phyloP scores from a whole-genome alignment of 352 stramenopile genomes.

The Phytophthora pistaciae region DNA sequence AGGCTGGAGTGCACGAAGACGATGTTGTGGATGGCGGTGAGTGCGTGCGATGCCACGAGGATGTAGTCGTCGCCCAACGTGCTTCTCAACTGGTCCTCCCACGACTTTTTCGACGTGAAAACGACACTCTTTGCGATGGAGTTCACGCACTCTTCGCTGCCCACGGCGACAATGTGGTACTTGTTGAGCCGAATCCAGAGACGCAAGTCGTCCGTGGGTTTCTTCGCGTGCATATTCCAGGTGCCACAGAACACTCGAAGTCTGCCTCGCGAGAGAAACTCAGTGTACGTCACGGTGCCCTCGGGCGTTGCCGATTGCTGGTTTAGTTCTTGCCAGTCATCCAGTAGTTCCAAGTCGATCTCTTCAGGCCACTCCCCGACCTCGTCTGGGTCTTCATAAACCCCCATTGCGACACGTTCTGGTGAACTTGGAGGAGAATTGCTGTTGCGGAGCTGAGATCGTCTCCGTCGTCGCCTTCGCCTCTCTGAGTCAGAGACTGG shows the following conservation, averaged over 20 bases:
- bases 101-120: conserved; percentile 91
- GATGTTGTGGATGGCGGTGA: conserved; percentile 95
- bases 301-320: conserved; percentile 27
- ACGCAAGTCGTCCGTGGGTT: conserved; percentile 62
- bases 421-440: background rate
- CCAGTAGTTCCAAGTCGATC: conserved; percentile 53
- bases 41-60: conserved; percentile 89
- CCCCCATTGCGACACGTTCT: conserved; percentile 6
- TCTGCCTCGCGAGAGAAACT: conserved; percentile 52
- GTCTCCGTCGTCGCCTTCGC: conserved; percentile 13
- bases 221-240: conserved; percentile 90
- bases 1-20: conserved; percentile 93
- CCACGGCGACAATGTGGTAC: conserved; percentile 90
- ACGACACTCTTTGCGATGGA: conserved; percentile 94
- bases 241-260: conserved; percentile 85
- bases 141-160: conserved; percentile 95
- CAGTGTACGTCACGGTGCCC: conserved; percentile 39
- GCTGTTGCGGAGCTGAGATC: conserved; percentile 5
- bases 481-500: conserved; percentile 26
- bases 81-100: conserved; percentile 69
- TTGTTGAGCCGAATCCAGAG: conserved; percentile 79
- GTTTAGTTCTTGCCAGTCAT: conserved; percentile 67
- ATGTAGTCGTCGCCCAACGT: conserved; percentile 88
- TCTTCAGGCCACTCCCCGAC: conserved; percentile 58
- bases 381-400: conserved; percentile 34